Conservation (phyloP, 257 asterid genomes). For the Eucommia ulmoides region DNA sequence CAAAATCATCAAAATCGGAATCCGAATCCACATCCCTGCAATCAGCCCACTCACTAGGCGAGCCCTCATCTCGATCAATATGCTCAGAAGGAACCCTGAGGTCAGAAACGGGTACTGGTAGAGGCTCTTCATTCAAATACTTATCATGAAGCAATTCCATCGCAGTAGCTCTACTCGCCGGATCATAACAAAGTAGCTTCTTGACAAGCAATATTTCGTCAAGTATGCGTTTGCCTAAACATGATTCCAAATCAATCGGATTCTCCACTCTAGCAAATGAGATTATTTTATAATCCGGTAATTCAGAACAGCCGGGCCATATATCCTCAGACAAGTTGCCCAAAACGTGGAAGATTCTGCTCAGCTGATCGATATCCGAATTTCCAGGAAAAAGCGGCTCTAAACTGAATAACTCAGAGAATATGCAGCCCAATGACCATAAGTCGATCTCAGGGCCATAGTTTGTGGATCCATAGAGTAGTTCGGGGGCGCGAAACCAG, state of each 20-base stretch:
- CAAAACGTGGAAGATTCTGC: constrained; percentile 45
- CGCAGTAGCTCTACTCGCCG: constrained; percentile 63
- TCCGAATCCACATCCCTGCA: constrained; percentile 42
- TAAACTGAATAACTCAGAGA: constrained; percentile 67
- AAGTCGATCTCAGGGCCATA: constrained; percentile 83
- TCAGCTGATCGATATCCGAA: constrained; percentile 86
- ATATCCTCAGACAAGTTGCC: constrained; percentile 65
- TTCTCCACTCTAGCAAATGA: constrained; percentile 63
- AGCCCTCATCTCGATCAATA: constrained; percentile 40
- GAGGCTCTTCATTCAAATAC: constrained; percentile 77
- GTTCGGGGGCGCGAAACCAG: constrained; percentile 94
- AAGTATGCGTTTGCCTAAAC: constrained; percentile 40
- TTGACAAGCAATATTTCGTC: constrained; percentile 53
- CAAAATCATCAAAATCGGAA: constrained; percentile 69
- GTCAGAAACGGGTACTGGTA: constrained; percentile 47
- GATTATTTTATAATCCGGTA: constrained; percentile 77
- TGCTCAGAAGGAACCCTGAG: constrained; percentile 61
- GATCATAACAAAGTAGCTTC: constrained; percentile 58
- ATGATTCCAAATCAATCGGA: constrained; percentile 53
- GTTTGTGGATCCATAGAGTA: constrained; percentile 76
- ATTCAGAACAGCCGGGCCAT: constrained; percentile 78
- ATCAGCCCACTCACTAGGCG: constrained; percentile 38
- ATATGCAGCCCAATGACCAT: constrained; percentile 93
- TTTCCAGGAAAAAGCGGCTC: constrained; percentile 79
- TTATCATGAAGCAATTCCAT: constrained; percentile 70